Conservation (phyloP, 768 basidiomycete species). For the Tulasnella sp. region DNA sequence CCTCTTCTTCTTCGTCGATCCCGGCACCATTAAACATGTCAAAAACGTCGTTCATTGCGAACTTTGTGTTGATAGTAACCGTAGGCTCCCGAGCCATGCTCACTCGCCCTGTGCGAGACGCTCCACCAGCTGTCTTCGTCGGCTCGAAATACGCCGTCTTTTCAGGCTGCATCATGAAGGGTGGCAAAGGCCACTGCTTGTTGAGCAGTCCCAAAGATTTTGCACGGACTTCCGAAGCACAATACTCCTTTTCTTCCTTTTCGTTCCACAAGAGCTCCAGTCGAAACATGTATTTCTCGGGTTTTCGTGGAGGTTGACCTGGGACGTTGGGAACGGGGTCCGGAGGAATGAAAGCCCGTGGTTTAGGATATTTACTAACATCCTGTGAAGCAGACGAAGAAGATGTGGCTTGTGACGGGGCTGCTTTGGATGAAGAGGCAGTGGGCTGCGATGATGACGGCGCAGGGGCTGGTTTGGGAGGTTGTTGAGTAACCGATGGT, state of each 20-base stretch:
- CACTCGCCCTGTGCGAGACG: constrained; percentile 43
- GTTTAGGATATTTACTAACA: constrained; percentile 50
- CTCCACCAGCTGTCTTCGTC: constrained; percentile 58
- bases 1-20: constrained; percentile 35
- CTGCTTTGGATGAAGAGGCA: constrained; percentile 19
- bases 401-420: constrained; percentile 31
- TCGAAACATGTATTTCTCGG: constrained; percentile 67
- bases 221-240: constrained; percentile 77
- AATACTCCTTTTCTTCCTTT: constrained; percentile 75
- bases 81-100: constrained; percentile 58
- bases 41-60: constrained; percentile 89
- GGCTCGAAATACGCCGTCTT: constrained; percentile 38
- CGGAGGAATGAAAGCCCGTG: constrained; percentile 65
- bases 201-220: constrained; percentile 76
- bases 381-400: constrained; percentile 30
- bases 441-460: neutral
- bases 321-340: constrained; percentile 39
- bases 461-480: neutral
- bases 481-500: neutral
- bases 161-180: constrained; percentile 35
- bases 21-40: constrained; percentile 78
- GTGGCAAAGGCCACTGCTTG: constrained; percentile 78
- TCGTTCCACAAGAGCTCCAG: constrained; percentile 63
- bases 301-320: constrained; percentile 53
- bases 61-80: constrained; percentile 95